Conservation (phyloP, 176 grass and related monocot genomes). For the Guadua angustifolia region DNA sequence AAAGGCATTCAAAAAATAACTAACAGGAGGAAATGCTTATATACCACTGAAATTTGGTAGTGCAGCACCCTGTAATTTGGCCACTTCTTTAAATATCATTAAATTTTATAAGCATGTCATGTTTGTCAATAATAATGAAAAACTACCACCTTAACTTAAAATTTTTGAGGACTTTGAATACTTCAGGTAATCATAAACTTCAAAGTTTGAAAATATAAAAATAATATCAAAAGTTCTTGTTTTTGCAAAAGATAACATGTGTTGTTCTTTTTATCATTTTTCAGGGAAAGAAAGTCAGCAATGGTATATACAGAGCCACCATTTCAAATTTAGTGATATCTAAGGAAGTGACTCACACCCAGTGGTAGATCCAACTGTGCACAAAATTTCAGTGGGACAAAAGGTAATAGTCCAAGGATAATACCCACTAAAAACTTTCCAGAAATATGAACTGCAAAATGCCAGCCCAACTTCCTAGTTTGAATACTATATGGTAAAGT, state of each 20-base stretch:
- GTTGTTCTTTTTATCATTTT: not conserved
- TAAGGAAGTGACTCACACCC: not conserved
- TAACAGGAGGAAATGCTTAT: too few relatives aligned
- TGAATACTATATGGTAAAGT: not conserved
- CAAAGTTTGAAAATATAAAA: not conserved
- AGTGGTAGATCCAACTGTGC: not conserved
- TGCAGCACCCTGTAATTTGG: too few relatives aligned
- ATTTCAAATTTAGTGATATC: not conserved
- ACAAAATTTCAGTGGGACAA: not conserved
- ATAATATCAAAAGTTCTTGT: not conserved
- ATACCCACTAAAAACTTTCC: conserved; percentile 1
- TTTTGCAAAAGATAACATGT: not conserved
- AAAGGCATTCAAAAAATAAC: not conserved
- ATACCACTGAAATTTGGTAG: too few relatives aligned
- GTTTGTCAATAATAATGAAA: not conserved
- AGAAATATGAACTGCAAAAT: not conserved
- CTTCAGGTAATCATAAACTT: not conserved
- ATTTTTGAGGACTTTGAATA: not conserved
- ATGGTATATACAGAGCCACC: not conserved
- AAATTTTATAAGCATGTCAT: not conserved
- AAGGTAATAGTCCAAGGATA: not conserved
- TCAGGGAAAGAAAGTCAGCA: not conserved
- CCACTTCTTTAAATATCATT: too few relatives aligned
- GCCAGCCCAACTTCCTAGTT: not conserved
- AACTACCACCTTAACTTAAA: not conserved